Evolutionary conservation across 225 moss, liverwort and hornwort genomes (phyloP).

Genomic region (Antitrichia curtipendula): DNA sequence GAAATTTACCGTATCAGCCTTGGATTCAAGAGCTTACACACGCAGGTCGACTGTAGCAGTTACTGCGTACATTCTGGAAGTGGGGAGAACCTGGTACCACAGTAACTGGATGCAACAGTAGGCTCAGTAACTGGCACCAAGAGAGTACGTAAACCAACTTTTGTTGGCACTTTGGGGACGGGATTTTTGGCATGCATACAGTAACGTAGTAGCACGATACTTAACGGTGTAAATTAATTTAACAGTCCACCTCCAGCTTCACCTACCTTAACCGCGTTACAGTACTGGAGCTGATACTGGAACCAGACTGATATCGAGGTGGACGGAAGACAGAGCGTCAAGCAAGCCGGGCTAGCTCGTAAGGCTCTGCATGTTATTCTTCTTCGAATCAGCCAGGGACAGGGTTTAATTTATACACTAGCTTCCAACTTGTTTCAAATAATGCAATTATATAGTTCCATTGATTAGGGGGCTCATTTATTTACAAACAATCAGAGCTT

Average conservation of each 20-base stretch:
- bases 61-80: not conserved
- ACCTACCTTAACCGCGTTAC: not conserved
- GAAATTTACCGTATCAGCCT: not conserved
- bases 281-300: not conserved
- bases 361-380: not conserved
- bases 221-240: not conserved
- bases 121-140: not conserved
- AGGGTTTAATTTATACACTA: not conserved
- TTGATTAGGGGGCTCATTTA: not conserved
- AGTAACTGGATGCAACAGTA: not conserved
- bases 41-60: not conserved
- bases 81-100: not conserved
- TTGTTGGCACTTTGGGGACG: not conserved
- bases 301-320: not conserved
- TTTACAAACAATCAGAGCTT: not conserved
- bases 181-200: too few species aligned
- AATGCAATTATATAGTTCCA: not conserved
- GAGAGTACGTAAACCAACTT: not conserved
- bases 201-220: not conserved
- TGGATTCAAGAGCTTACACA: not conserved
- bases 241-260: not conserved
- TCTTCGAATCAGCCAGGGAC: not conserved
- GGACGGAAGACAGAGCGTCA: not conserved
- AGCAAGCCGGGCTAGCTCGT: not conserved
- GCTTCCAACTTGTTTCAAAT: not conserved